Evolutionary conservation across 164 flowering plant genomes (phyloP).

Genomic region (Houttuynia cordata): DNA sequence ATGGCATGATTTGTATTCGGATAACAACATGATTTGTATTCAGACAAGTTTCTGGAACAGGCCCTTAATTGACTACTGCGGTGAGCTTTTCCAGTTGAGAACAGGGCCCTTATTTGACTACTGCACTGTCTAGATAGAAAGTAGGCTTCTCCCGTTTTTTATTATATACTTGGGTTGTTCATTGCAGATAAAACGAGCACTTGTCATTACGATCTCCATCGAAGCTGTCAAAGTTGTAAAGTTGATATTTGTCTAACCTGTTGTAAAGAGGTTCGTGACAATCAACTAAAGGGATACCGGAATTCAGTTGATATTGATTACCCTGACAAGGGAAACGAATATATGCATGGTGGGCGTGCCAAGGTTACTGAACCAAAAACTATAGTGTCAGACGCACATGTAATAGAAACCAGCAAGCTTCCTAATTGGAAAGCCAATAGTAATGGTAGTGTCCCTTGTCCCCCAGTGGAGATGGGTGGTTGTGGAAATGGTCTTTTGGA

Average conservation of each 20-base stretch:
- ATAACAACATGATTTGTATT: too few species aligned
- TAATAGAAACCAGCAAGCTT: slow-evolving; percentile 5
- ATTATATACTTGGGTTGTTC: too few species aligned
- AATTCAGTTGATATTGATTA: slow-evolving; percentile 19
- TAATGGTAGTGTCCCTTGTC: slow-evolving; percentile 11
- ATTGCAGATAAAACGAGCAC: too few species aligned
- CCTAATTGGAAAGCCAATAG: slow-evolving; percentile 1
- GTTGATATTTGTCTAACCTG: slow-evolving; percentile 12
- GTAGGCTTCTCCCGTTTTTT: too few species aligned
- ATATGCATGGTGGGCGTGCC: slow-evolving; percentile 28
- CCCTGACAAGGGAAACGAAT: slow-evolving; percentile 19
- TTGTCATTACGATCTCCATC: slow-evolving; percentile 8
- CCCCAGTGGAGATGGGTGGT: slow-evolving; percentile 8
- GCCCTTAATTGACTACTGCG: too few species aligned
- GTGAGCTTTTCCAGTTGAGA: too few species aligned
- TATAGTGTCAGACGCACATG: background rate
- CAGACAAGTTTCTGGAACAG: too few species aligned
- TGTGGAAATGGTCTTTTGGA: slow-evolving; percentile 10
- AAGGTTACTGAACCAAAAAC: background rate
- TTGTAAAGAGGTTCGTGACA: slow-evolving; percentile 9
- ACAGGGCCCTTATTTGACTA: too few species aligned
- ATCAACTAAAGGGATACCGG: slow-evolving; percentile 12
- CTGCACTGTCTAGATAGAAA: too few species aligned
- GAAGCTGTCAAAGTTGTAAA: slow-evolving; percentile 10
- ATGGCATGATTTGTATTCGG: too few species aligned